A percentile compares a stretch with the other conserved stretches of the same genome.
Conservation (phyloP, 768 basidiomycete species). For the button mushroom (Agaricus bisporus) region DNA sequence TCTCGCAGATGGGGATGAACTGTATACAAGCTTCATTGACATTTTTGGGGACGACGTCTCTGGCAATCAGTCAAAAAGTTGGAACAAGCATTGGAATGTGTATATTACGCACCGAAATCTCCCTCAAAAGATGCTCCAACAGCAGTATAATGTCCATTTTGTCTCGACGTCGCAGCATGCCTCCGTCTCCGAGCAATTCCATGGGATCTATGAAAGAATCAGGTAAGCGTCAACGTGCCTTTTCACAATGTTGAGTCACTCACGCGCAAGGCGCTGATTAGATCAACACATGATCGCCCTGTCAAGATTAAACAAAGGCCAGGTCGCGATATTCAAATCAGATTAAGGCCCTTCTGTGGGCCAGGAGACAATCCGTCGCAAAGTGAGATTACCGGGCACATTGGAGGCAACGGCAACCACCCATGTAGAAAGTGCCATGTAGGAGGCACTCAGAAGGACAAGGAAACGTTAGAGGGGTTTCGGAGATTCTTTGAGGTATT, state of each 20-base stretch:
- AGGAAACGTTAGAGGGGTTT: conserved; percentile 27
- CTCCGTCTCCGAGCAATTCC: conserved; percentile 30
- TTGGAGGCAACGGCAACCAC: conserved; percentile 32
- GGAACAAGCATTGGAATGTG: conserved; percentile 39
- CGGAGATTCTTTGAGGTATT: conserved; percentile 22
- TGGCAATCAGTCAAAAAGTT: conserved; percentile 36
- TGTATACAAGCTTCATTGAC: conserved; percentile 26
- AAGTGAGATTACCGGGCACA: conserved; percentile 31
- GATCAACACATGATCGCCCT: conserved; percentile 25
- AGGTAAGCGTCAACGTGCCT: conserved; percentile 16
- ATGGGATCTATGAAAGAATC: conserved; percentile 24
- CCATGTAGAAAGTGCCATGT: conserved; percentile 33
- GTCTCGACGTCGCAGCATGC: conserved; percentile 33
- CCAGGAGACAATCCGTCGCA: conserved; percentile 36
- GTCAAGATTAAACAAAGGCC: conserved; percentile 25
- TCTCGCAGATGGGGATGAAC: conserved; percentile 22
- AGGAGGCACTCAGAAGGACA: conserved; percentile 28
- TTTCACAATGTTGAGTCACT: neutral
- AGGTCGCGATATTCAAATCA: conserved; percentile 18
- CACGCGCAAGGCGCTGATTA: conserved; percentile 10
- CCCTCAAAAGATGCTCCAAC: conserved; percentile 26
- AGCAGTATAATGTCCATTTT: conserved; percentile 32
- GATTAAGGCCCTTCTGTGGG: conserved; percentile 20
- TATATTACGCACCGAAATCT: conserved; percentile 32
- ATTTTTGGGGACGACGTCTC: conserved; percentile 37